Conservation (phyloP, 2,329 filamentous ascomycete species). For the Grosmannia serpens region DNA sequence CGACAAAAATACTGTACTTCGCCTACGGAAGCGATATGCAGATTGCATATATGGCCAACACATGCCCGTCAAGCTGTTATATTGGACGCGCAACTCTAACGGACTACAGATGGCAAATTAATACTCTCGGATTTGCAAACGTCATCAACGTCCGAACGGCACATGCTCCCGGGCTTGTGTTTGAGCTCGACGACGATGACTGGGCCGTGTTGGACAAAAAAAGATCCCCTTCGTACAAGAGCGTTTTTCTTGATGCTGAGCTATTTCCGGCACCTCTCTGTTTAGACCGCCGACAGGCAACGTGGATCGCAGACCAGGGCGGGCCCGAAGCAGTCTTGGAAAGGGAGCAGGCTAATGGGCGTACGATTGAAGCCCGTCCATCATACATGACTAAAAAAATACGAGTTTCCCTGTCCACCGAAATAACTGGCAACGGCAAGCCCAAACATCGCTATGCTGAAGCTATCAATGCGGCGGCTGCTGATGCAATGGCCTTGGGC, state of each 20-base stretch:
- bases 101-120: constrained; percentile 5
- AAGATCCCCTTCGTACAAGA: background rate
- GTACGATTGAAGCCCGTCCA: background rate
- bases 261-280: constrained; percentile 3
- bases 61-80: constrained; percentile 4
- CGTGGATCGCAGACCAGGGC: constrained; percentile 2
- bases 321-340: constrained; percentile 3
- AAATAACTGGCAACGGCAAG: background rate
- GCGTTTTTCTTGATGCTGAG: background rate
- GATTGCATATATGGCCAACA: constrained; percentile 2
- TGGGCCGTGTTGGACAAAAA: background rate
- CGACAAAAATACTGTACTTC: constrained; percentile 1
- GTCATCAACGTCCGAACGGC: background rate
- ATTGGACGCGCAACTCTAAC: constrained; percentile 4
- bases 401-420: background rate
- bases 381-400: background rate
- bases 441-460: background rate
- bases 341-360: background rate
- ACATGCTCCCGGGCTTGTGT: constrained; percentile 1
- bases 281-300: constrained; percentile 2
- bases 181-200: background rate
- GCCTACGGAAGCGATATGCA: constrained; percentile 8
- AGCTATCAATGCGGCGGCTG: background rate
- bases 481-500: constrained; percentile 6
- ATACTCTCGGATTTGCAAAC: constrained; percentile 2